Percentiles rank a stretch among this genome's conserved stretches.
Conservation (phyloP, 2,329 filamentous ascomycete species). For the Aspergillus japonicus region DNA sequence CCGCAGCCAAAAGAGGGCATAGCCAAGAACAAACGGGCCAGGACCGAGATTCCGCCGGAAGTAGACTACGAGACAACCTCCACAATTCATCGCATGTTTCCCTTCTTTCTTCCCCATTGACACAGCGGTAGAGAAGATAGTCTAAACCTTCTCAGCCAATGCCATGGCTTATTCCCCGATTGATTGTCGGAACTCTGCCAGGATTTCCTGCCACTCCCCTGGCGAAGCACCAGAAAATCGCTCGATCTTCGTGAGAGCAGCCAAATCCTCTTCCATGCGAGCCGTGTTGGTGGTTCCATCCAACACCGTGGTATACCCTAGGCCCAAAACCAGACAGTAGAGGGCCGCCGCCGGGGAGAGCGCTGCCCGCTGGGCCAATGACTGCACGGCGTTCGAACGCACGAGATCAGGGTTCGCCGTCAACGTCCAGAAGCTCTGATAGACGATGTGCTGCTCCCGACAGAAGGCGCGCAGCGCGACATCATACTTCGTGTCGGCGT, state of each 20-base stretch:
- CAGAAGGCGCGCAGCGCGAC: constrained; percentile 59
- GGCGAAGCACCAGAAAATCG: constrained; percentile 48
- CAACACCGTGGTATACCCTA: constrained; percentile 52
- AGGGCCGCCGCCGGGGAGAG: constrained; percentile 52
- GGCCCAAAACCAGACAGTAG: constrained; percentile 56
- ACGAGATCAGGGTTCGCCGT: constrained; percentile 57
- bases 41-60: background rate
- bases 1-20: background rate
- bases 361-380: constrained; percentile 47
- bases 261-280: constrained; percentile 55
- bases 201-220: constrained; percentile 50
- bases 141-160: background rate
- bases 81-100: background rate
- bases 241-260: constrained; percentile 43
- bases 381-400: constrained; percentile 47
- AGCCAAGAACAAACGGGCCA: background rate
- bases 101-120: too few species aligned
- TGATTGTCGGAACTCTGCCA: constrained; percentile 49
- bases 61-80: background rate
- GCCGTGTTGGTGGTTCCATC: constrained; percentile 56
- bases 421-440: constrained; percentile 63
- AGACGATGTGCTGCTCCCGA: constrained; percentile 51
- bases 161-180: constrained; percentile 30
- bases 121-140: background rate
- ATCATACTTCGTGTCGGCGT: constrained; percentile 60